Percentiles rank a stretch among this genome's conserved stretches.
Evolutionary conservation across 2,329 filamentous ascomycete genomes (phyloP).

Genomic region (Alternaria novae-zelandiae): DNA sequence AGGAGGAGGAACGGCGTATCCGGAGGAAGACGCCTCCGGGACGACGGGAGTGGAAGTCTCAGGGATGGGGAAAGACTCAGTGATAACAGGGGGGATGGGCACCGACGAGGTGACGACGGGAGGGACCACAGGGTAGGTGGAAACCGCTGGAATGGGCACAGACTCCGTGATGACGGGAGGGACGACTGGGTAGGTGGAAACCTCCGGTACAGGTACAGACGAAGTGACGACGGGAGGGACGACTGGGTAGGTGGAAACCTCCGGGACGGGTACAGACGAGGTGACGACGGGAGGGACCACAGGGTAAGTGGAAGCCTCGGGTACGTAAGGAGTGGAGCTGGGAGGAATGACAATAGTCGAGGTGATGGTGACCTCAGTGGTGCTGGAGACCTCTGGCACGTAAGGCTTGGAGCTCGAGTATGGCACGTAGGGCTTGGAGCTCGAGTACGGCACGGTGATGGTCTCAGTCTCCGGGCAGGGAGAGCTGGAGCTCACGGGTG

Average conservation of each 20-base stretch:
- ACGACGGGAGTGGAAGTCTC: background rate
- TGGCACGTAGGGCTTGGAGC: background rate
- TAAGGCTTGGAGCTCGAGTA: background rate
- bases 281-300: background rate
- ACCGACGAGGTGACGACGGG: background rate
- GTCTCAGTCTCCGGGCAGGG: constrained; percentile 3
- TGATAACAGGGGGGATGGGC: background rate
- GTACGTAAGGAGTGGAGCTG: constrained; percentile 3
- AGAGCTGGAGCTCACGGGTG: background rate
- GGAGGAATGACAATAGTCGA: background rate
- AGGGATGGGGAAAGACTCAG: background rate
- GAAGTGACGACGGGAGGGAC: background rate
- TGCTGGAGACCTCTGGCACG: background rate
- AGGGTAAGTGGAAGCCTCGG: background rate
- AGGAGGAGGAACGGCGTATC: background rate
- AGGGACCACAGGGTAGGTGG: background rate
- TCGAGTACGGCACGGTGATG: background rate
- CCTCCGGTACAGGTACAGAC: background rate
- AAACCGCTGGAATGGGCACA: background rate
- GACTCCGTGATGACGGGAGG: background rate
- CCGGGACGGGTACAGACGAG: background rate
- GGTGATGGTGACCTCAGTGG: background rate
- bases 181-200: background rate
- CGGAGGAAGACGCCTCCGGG: background rate
- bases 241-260: background rate